Evolutionary conservation across 768 basidiomycete species (phyloP), one percentile per base, ranked within the genome.

Genomic region (Termitomyces titanicus): DNA sequence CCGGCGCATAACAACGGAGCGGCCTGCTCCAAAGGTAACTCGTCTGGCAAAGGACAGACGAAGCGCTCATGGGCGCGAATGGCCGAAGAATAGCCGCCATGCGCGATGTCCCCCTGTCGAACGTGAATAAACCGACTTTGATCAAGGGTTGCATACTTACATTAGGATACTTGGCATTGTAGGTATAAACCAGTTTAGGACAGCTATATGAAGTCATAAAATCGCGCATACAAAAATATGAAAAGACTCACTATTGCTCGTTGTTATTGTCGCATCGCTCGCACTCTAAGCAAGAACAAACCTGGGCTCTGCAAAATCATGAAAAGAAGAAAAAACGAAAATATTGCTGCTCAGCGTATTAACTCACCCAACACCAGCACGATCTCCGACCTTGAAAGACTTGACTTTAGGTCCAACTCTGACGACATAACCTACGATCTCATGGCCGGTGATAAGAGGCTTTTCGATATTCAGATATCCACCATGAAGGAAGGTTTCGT

Each of bases 1-100:
- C 85, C 85, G 7, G 74, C 86, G 62, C 84, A 88, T 43, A 86
- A 66, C 79, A 88, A 78, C 7, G 84, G 83, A 2, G 84, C 84
- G 3, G 81, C 83, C 43, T 81, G 57, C 49, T 77, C 77, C 7
- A 80, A 73, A 29, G 77, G 68, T 24, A 88, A 65, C 12, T 63
- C 70, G 8, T 82, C 74, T 1, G 86, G 86, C 38, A 89, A 79
- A 10, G 74, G 74, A 63, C 85, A 78, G 34, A 82, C 81, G 60
- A 82, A 88, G 51, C 74, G 77, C 47, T 83, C 78, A 25, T 78
- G 71, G 0, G 70, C 75, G 27, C 74, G 73, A 39, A 80, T 69
- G 2, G 70, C 76, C 24, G 74, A 73, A 1, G 77, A 65, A 66
- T 85, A 85, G 6, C 83, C 81, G 25, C 77, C 77, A 39, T 72